Base-by-base conservation (phyloP, 106 monocot genomes). In the Iris macrosiphon region DNA sequence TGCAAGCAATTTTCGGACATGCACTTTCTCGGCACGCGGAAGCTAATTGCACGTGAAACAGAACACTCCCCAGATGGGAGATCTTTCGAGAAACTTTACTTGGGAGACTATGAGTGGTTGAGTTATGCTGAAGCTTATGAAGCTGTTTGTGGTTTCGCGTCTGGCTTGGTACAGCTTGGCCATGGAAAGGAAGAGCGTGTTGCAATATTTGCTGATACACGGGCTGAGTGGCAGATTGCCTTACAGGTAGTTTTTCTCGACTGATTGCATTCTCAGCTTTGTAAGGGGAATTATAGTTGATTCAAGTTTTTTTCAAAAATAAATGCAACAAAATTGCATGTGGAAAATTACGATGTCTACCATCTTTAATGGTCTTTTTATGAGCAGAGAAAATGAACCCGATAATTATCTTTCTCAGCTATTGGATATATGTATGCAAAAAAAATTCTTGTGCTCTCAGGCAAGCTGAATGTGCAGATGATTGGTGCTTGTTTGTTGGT, bases 191-290 rank as follows among this genome's bases (percentile, higher is more conserved):
- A 58, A n/a, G 87, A 91, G 31, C 75, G 84, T 46, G 83, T 78
- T 48, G 98, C 91, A 6, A 84, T 99, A 34, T 99, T 99, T 76
- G 80, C 98, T 31, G 98, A 99, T 59, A 91, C 98, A 39, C 74
- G 77, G 43, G 73, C 98, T 17, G 80, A 92, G 57, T 99, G 98
- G 98, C 70, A 73, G 55, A 79, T 99, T 40, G 79, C 91, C 35
- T 76, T 99, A 34, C 98, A 99, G 91, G 98, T 87, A 49, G n/a
- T 6, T 59, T 21, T 49, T 43, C 9, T 40, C 31, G n/a, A n/a
- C n/a, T n/a, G n/a, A n/a, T n/a, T n/a, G n/a, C n/a, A n/a, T n/a
- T n/a, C n/a, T n/a, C n/a, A n/a, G n/a, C n/a, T n/a, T n/a, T n/a
- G n/a, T n/a, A n/a, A n/a, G n/a, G n/a, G n/a, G n/a, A n/a, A n/a